phyloP scores from a whole-genome alignment of 2,329 filamentous ascomycete species.

The Ophiostoma montium region DNA sequence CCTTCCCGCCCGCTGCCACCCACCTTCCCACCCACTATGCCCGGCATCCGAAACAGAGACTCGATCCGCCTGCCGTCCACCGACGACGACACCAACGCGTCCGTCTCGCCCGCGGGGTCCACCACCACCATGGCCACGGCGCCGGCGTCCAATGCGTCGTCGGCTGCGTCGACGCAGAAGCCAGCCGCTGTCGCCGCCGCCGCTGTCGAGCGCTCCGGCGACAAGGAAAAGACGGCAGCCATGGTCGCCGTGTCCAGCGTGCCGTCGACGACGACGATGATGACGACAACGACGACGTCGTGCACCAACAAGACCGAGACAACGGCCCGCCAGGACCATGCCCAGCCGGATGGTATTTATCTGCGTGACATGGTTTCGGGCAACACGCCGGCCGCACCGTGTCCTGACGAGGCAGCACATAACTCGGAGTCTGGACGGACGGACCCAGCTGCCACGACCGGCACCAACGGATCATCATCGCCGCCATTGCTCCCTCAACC shows the following conservation, averaged over 20 bases:
- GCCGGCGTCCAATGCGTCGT: neutral
- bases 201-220: too few relatives aligned
- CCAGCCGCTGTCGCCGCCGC: too few relatives aligned
- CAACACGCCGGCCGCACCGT: too few relatives aligned
- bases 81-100: neutral
- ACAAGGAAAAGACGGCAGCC: neutral
- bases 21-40: too few relatives aligned
- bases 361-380: too few relatives aligned
- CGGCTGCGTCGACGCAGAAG: neutral
- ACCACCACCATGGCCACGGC: constrained; percentile 7
- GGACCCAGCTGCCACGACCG: neutral
- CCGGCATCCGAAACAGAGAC: neutral
- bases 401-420: too few relatives aligned
- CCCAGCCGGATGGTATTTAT: neutral
- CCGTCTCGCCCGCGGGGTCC: neutral
- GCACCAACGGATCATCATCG: neutral
- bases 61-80: constrained; percentile 5
- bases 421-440: too few relatives aligned
- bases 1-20: too few relatives aligned
- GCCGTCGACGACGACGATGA: neutral
- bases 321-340: neutral
- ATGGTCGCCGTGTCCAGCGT: neutral
- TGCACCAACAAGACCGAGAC: neutral
- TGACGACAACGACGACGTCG: neutral
- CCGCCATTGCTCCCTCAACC: neutral